Percentiles rank a stretch among this genome's conserved stretches.
Evolutionary conservation across 2,329 filamentous ascomycete genomes (phyloP).

Genomic region (Pyrenophora teres): DNA sequence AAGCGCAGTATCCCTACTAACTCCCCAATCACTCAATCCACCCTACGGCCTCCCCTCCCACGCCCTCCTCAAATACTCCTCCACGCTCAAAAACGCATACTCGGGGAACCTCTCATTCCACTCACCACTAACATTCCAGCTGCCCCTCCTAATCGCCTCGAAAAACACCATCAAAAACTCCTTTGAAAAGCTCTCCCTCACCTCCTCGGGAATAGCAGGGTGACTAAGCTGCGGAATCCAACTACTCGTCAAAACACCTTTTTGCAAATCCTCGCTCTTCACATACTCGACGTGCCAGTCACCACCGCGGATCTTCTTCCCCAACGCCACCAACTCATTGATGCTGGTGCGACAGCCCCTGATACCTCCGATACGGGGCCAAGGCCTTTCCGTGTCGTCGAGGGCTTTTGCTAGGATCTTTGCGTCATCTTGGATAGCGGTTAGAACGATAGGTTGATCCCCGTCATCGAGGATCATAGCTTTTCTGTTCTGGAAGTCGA

Average conservation of each 20-base stretch:
- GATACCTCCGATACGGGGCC: slow-evolving; percentile 39
- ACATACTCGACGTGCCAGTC: slow-evolving; percentile 52
- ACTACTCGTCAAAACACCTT: slow-evolving; percentile 46
- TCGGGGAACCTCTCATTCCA: slow-evolving; percentile 55
- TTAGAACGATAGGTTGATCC: slow-evolving; percentile 32
- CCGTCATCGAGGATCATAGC: slow-evolving; percentile 40
- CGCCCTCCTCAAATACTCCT: slow-evolving; percentile 50
- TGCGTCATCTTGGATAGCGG: slow-evolving; percentile 32
- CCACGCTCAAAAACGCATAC: slow-evolving; percentile 49
- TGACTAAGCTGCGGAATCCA: slow-evolving; percentile 49
- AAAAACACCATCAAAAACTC: slow-evolving; percentile 51
- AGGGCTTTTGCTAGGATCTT: slow-evolving; percentile 34
- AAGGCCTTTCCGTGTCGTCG: slow-evolving; percentile 22
- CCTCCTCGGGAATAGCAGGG: slow-evolving; percentile 44
- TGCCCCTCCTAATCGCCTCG: slow-evolving; percentile 48
- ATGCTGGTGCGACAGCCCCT: slow-evolving; percentile 28
- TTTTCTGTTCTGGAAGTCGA: slow-evolving; percentile 33
- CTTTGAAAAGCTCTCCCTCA: slow-evolving; percentile 43
- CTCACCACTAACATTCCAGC: slow-evolving; percentile 52
- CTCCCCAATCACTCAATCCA: too few species aligned
- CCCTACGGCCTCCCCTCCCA: slow-evolving; percentile 49
- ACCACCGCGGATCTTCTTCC: slow-evolving; percentile 36
- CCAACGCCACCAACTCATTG: slow-evolving; percentile 36
- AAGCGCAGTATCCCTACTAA: too few species aligned
- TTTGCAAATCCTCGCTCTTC: slow-evolving; percentile 54